Base-by-base conservation (phyloP, 1,284 basidiomycete genomes). In the Moesziomyces globuligerus region DNA sequence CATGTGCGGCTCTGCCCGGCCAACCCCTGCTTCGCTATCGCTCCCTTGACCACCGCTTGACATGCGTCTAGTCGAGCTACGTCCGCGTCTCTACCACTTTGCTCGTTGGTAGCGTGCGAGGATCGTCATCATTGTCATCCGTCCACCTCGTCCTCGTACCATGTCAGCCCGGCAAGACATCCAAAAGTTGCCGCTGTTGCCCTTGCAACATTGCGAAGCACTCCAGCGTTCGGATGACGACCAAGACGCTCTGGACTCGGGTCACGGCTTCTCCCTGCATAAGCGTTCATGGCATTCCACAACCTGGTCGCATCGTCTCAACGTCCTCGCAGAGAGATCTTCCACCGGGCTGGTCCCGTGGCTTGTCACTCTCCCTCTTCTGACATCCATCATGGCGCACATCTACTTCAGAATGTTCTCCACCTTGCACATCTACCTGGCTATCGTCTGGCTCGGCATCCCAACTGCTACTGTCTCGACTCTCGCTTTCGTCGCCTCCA, bases 361-460 rank as follows among this genome's bases (percentile, higher is more conserved):
- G 5, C 41, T 64, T 18, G 48, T 64, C 34, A 41, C 40, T 11
- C 20, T 64, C 20, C 61, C 61, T 15, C 23, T 64, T 5, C 13
- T 57, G 37, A 24, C 44, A 17, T 64, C 61, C 1, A 53, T 57
- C 34, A 18, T 50, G 18, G 61, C 54, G 2, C 61, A 64, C 46
- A 29, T 64, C 46, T 64, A 64, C 50, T 64, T 64, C 11, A 40
- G 24, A 0, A 57, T 64, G 61, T 64, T 64, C 46, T 64, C 61
- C 3, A 64, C 61, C 13, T 26, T 64, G 4, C 61, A 64, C 38
- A 46, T 64, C 45, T 64, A 52, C 17, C 54, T 64, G 4, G 61
- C 61, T 1, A 23, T 64, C 23, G 61, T 53, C 41, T 64, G 61
- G 61, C 32, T 64, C 13, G 61, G 61, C 32, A 18, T 64, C 2